Conservation (phyloP, 2,329 filamentous ascomycete genomes). For the Cladosporium sp. region DNA sequence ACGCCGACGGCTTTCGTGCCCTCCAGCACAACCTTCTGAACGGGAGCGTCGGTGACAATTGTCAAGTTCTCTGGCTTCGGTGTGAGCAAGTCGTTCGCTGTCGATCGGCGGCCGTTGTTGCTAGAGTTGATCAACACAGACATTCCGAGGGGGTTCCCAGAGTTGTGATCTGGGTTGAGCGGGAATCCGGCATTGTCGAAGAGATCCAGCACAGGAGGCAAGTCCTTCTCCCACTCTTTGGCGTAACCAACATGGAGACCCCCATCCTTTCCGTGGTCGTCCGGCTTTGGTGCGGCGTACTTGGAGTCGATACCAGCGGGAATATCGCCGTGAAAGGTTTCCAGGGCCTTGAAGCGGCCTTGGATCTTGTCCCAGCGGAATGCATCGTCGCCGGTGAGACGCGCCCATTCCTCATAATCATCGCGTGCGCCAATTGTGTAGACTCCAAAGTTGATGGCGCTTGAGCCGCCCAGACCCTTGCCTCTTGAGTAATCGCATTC, state of each 20-base stretch:
- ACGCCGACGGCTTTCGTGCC: constrained; percentile 45
- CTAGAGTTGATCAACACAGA: constrained; percentile 47
- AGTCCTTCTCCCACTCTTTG: constrained; percentile 28
- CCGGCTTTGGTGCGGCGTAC: constrained; percentile 3
- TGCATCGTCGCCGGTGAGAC: constrained; percentile 49
- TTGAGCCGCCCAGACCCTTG: constrained; percentile 44
- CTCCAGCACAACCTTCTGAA: constrained; percentile 46
- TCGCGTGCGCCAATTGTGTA: constrained; percentile 53
- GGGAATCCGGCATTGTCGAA: constrained; percentile 44
- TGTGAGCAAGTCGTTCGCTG: constrained; percentile 46
- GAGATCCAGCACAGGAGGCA: constrained; percentile 32
- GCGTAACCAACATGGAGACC: constrained; percentile 2
- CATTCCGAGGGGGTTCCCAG: constrained; percentile 55
- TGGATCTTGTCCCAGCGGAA: constrained; percentile 54
- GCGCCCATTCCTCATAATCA: constrained; percentile 60
- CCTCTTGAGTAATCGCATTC: constrained; percentile 40
- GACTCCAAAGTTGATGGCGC: constrained; percentile 41
- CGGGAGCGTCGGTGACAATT: constrained; percentile 45
- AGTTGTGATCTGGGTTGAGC: constrained; percentile 53
- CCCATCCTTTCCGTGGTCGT: not conserved
- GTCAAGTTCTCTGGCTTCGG: constrained; percentile 47
- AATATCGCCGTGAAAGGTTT: constrained; percentile 45
- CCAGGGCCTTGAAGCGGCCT: constrained; percentile 48
- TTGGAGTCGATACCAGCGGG: not conserved
- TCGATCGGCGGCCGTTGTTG: constrained; percentile 48